Conservation (phyloP, 2,329 filamentous ascomycete species). For the Nothophaeocryptopus gaeumannii region DNA sequence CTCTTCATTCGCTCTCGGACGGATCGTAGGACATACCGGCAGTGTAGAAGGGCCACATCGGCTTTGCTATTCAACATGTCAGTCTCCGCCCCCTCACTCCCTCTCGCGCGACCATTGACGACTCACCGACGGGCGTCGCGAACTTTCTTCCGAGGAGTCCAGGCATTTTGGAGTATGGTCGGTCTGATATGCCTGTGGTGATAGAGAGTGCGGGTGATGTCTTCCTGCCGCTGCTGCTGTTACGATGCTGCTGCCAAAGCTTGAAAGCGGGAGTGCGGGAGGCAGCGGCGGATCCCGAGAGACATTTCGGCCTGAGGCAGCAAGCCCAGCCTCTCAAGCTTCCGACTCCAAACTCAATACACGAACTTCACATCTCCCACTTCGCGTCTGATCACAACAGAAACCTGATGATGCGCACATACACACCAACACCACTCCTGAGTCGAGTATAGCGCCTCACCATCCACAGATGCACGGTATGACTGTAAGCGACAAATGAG, state of each 20-base stretch:
- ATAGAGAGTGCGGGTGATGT: constrained; percentile 1
- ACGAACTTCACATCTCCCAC: no score
- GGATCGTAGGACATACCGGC: constrained; percentile 64
- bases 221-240: constrained; percentile 3
- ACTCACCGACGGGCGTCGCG: constrained; percentile 49
- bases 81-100: constrained; percentile 13
- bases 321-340: no score
- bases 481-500: no score
- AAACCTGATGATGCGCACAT: no score
- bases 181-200: background rate
- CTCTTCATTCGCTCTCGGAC: background rate
- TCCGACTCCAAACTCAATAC: no score
- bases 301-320: background rate
- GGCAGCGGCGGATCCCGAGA: background rate
- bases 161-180: constrained; percentile 27
- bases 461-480: no score
- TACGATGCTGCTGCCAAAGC: background rate
- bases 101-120: constrained; percentile 11
- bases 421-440: no score
- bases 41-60: constrained; percentile 89
- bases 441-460: no score
- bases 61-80: constrained; percentile 62
- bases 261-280: background rate
- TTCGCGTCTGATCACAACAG: no score
- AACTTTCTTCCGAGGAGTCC: constrained; percentile 52